A percentile compares a stretch with the other conserved stretches of the same genome.
phyloP scores from a whole-genome alignment of 2,329 filamentous ascomycete species.

The Fusarium devonianum region DNA sequence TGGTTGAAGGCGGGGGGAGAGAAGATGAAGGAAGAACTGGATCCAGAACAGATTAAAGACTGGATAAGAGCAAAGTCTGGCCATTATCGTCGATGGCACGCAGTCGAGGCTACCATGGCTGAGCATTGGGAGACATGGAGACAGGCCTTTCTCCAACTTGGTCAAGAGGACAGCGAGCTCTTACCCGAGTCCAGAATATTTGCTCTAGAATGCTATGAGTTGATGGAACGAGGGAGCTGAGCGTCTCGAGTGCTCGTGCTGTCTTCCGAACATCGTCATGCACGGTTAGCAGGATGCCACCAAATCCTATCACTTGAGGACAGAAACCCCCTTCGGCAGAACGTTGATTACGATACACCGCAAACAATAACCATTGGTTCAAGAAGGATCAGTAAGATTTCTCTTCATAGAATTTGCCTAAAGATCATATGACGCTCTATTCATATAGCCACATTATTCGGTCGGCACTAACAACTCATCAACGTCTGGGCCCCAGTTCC shows the following conservation, averaged over 20 bases:
- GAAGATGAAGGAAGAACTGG: background rate
- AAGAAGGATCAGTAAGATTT: too few species aligned
- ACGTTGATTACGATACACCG: too few species aligned
- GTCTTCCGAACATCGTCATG: too few species aligned
- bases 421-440: background rate
- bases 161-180: background rate
- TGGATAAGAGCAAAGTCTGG: background rate
- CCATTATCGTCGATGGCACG: background rate
- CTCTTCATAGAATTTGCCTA: background rate
- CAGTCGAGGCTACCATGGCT: background rate
- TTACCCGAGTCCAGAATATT: background rate
- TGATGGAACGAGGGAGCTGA: conserved; percentile 5
- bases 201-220: conserved; percentile 4
- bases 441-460: background rate
- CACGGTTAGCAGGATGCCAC: too few species aligned
- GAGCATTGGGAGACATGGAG: conserved; percentile 23
- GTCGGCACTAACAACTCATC: conserved; percentile 62
- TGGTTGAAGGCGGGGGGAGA: conserved; percentile 6
- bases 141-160: background rate
- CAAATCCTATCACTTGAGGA: too few species aligned
- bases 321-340: too few species aligned
- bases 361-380: too few species aligned
- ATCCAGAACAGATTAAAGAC: background rate
- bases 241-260: too few species aligned
- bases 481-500: conserved; percentile 49